Evolutionary conservation across 202 grass and related monocot species (phyloP).

Genomic region (Zizania palustris): DNA sequence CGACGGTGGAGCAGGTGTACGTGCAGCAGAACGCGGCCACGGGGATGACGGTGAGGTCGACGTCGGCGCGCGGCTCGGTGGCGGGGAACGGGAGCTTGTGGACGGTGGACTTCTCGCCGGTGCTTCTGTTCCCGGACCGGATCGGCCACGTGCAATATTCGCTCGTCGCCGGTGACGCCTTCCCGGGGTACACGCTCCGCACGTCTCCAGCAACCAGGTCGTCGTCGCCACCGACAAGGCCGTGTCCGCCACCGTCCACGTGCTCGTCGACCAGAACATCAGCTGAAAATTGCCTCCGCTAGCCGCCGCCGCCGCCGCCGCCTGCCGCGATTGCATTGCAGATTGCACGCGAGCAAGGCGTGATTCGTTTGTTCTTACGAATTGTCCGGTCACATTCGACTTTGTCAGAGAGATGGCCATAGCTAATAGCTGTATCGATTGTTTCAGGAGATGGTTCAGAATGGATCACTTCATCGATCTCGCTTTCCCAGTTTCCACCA

Average conservation of each 20-base stretch:
- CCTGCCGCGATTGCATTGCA: background rate
- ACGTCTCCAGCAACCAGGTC: conserved; percentile 72
- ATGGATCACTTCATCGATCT: conserved; percentile 41
- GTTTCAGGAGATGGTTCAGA: conserved; percentile 44
- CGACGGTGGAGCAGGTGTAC: conserved; percentile 73
- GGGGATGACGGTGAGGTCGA: conserved; percentile 71
- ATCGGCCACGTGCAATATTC: conserved; percentile 93
- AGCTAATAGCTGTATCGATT: background rate
- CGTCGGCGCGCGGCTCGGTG: conserved; percentile 46
- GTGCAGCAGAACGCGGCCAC: conserved; percentile 69
- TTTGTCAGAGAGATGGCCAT: background rate
- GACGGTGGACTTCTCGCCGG: conserved; percentile 69
- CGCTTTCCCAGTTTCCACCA: background rate
- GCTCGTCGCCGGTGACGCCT: conserved; percentile 50
- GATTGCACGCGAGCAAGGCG: conserved; percentile 43
- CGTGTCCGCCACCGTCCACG: conserved; percentile 75
- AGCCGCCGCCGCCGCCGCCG: conserved; percentile 20
- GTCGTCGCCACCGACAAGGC: conserved; percentile 69
- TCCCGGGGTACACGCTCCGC: conserved; percentile 67
- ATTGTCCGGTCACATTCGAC: background rate
- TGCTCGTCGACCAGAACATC: conserved; percentile 84
- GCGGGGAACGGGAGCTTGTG: conserved; percentile 68
- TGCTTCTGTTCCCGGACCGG: conserved; percentile 72
- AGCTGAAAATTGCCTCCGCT: conserved; percentile 25
- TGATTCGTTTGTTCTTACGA: conserved; percentile 38